A percentile compares a stretch with the other conserved stretches of the same genome.
Evolutionary conservation across 306 rosid species (phyloP).

Genomic region (Senna siamea): DNA sequence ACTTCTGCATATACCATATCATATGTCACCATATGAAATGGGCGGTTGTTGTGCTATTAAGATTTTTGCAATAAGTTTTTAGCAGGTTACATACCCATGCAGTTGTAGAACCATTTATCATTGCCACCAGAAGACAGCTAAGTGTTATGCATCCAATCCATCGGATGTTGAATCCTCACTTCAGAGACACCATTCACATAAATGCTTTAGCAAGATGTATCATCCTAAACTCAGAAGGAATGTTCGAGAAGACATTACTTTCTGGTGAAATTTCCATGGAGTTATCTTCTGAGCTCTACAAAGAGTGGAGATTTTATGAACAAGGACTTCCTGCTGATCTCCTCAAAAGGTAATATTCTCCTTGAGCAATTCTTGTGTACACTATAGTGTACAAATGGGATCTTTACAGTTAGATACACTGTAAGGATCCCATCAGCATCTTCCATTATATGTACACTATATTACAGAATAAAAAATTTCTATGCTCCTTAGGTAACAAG

Average conservation of each 20-base stretch:
- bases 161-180: constrained; percentile 67
- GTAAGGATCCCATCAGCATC: no score
- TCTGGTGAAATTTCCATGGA: constrained; percentile 72
- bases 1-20: background rate
- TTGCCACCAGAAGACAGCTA: constrained; percentile 76
- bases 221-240: constrained; percentile 64
- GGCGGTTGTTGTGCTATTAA: background rate
- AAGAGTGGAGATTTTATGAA: constrained; percentile 69
- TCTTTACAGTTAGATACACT: no score
- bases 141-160: constrained; percentile 81
- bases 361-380: no score
- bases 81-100: constrained; percentile 77
- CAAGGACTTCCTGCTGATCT: constrained; percentile 85
- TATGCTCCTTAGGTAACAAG: background rate
- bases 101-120: constrained; percentile 79
- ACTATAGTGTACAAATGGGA: no score
- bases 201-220: constrained; percentile 61
- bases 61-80: constrained; percentile 10
- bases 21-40: background rate
- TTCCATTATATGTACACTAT: no score
- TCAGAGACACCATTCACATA: constrained; percentile 72
- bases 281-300: constrained; percentile 64
- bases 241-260: constrained; percentile 60
- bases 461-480: no score
- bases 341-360: constrained; percentile 55